Conservation (phyloP, 805 yeast species). For the Teunomyces cretensis region DNA sequence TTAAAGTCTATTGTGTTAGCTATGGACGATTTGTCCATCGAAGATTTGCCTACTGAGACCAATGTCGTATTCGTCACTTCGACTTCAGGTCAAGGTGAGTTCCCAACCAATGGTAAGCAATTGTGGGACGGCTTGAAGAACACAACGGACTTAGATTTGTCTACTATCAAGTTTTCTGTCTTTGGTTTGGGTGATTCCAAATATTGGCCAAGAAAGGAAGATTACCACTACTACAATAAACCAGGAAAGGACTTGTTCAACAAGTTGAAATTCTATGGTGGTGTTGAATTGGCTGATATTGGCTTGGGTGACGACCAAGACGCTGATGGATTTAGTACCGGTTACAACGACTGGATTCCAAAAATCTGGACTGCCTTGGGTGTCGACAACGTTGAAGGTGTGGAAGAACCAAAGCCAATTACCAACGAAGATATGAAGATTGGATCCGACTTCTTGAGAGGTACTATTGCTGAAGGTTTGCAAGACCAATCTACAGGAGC, state of each 20-base stretch:
- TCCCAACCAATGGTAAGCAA: constrained; percentile 77
- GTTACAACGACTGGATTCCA: constrained; percentile 85
- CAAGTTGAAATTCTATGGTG: constrained; percentile 70
- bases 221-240: constrained; percentile 88
- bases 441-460: constrained; percentile 83
- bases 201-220: constrained; percentile 98
- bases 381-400: constrained; percentile 76
- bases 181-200: constrained; percentile 81
- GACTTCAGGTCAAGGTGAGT: constrained; percentile 85
- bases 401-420: constrained; percentile 85
- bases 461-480: constrained; percentile 87
- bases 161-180: constrained; percentile 55
- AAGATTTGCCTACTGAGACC: constrained; percentile 69
- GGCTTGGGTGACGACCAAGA: constrained; percentile 98
- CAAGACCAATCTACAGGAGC: constrained; percentile 85
- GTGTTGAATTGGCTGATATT: constrained; percentile 64
- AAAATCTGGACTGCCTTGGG: constrained; percentile 85
- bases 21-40: constrained; percentile 71
- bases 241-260: constrained; percentile 75
- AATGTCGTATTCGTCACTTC: constrained; percentile 69
- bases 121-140: constrained; percentile 72
- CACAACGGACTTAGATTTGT: constrained; percentile 63
- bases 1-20: constrained; percentile 63
- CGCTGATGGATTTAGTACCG: constrained; percentile 92
- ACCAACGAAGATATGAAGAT: constrained; percentile 96